Evolutionary conservation across 768 basidiomycete species (phyloP).

Genomic region (Ramaria rubella): DNA sequence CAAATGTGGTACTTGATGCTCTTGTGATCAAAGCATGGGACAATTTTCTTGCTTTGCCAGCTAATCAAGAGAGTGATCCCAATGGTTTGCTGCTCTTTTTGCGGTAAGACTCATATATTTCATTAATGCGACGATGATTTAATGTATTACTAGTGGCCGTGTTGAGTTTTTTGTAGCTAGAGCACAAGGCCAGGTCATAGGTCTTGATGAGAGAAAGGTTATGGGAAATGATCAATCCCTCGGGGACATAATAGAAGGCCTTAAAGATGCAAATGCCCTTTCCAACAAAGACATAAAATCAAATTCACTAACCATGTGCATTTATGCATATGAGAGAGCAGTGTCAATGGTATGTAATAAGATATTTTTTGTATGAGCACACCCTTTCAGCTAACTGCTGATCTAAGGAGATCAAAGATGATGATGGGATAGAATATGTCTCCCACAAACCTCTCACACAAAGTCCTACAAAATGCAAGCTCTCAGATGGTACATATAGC

Average conservation of each 20-base stretch:
- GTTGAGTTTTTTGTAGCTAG: background rate
- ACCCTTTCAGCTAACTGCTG: background rate
- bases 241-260: background rate
- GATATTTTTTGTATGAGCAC: background rate
- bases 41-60: background rate
- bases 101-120: background rate
- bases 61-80: background rate
- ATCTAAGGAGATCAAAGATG: too few relatives aligned
- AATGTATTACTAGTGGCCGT: background rate
- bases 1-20: background rate
- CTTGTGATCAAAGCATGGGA: background rate
- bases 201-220: background rate
- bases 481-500: too few relatives aligned
- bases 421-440: too few relatives aligned
- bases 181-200: too few relatives aligned
- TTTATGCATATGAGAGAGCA: background rate
- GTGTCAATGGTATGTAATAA: background rate
- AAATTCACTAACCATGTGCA: background rate
- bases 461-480: too few relatives aligned
- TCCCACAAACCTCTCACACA: too few relatives aligned
- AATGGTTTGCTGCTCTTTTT: background rate
- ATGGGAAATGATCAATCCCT: background rate
- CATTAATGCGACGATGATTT: background rate
- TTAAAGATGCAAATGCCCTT: background rate
- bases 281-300: background rate